Evolutionary conservation across 345 rosid species (phyloP), one percentile per base, ranked within the genome.

Genomic region (Corymbia maculata): DNA sequence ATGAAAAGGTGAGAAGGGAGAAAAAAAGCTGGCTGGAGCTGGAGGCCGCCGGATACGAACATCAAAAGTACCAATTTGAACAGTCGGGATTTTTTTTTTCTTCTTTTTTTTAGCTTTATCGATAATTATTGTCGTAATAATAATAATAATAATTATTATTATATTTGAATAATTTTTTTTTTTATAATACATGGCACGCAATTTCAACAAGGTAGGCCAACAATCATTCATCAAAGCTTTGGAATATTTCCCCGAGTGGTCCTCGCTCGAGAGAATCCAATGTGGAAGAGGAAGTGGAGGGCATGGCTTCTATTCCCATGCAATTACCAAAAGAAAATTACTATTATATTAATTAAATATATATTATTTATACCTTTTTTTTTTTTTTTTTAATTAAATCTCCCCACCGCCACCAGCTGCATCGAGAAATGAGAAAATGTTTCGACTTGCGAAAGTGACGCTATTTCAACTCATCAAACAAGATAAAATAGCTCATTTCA

Each of bases 401-500:
- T 75, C 45, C 19, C 49, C 82, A 19, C 13, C 42, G 2, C 26
- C 82, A 19, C 47, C 5, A 6, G 45, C 49, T 21, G 19, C 6
- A 5, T 14, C 2, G 1, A 22, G 26, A 75, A 42, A 6, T 1
- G 14, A 19, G 49, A 11, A 42, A 36, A 68, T 26, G 21, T 19
- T 12, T 21, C 82, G 0, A 10, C 42, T 4, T 12, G 42, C 4
- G 82, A 10, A 21, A 75, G 49, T 2, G 49, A 75, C 13, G 3
- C 3, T 14, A 14, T 75, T 28, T 75, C 26, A 4, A 1, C 49
- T 5, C 4, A 19, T 42, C 28, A 1, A 1, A 14, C 8, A 8
- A 1, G 3, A 8, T 3, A 14, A 19, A 36, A 10, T 7, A 10
- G 26, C 13, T 2, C 49, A 0, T 19, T 28, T 3, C 1, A 3